Percentiles rank a stretch among this genome's conserved stretches.
Evolutionary conservation across 495 filamentous ascomycete genomes (phyloP).

Genomic region (Penicillium herquei): DNA sequence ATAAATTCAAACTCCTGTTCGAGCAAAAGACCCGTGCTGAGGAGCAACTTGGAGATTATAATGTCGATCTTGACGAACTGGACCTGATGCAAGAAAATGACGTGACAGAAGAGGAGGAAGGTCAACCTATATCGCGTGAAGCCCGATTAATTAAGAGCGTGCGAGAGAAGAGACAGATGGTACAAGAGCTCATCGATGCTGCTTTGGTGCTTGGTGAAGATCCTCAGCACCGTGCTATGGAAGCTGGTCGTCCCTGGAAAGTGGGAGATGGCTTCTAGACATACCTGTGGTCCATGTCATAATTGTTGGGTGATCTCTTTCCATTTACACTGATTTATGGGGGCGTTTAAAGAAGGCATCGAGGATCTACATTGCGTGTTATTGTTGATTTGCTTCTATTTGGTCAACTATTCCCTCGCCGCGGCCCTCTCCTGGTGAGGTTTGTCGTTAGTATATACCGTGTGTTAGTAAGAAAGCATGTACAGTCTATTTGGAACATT

Average conservation of each 20-base stretch:
- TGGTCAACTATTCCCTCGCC: too few relatives aligned
- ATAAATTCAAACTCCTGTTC: slow-evolving; percentile 44
- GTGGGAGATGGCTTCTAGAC: slow-evolving; percentile 52
- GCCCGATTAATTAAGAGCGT: slow-evolving; percentile 26
- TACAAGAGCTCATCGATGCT: slow-evolving; percentile 32
- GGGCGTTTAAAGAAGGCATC: background rate
- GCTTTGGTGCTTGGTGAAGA: slow-evolving; percentile 53
- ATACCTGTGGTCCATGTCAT: background rate
- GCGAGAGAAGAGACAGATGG: slow-evolving; percentile 29
- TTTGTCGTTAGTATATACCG: background rate
- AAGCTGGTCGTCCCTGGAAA: slow-evolving; percentile 51
- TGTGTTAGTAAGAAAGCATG: background rate
- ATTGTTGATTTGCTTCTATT: too few relatives aligned
- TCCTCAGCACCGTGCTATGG: slow-evolving; percentile 48
- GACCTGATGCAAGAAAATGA: slow-evolving; percentile 33
- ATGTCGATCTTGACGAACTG: slow-evolving; percentile 38
- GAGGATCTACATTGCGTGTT: too few relatives aligned
- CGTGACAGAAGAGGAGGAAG: slow-evolving; percentile 26
- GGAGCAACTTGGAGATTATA: slow-evolving; percentile 40
- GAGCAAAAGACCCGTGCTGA: slow-evolving; percentile 41
- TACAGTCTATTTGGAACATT: background rate
- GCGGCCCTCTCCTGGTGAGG: background rate
- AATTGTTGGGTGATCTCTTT: background rate
- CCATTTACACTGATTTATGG: background rate
- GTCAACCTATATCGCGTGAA: slow-evolving; percentile 11